phyloP scores from a whole-genome alignment of 1,139 yeast genomes.

The Diutina pseudorugosa region DNA sequence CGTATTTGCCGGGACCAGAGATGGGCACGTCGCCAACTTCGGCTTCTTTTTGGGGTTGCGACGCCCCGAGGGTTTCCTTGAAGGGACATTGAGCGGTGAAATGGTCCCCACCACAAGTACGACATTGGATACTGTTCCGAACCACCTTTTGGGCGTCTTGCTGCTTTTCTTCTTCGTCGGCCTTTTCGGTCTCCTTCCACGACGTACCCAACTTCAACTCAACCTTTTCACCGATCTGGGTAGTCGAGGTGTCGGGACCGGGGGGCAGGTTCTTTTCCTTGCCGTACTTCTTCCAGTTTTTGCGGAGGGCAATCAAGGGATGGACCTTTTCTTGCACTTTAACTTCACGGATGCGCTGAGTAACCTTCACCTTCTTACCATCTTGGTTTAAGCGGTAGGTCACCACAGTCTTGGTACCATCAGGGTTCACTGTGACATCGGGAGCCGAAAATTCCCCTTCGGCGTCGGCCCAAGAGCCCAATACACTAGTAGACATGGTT shows the following conservation, averaged over 20 bases:
- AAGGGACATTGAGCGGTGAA: slow-evolving; percentile 93
- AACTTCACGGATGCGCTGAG: slow-evolving; percentile 73
- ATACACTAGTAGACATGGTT: slow-evolving; percentile 14
- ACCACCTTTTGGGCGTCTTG: slow-evolving; percentile 36
- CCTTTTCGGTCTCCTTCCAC: slow-evolving; percentile 56
- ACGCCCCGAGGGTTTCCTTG: slow-evolving; percentile 73
- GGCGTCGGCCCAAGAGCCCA: slow-evolving; percentile 57
- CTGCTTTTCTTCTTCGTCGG: slow-evolving; percentile 40
- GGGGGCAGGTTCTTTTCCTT: slow-evolving; percentile 63
- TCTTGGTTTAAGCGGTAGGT: slow-evolving; percentile 65
- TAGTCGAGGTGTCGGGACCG: slow-evolving; percentile 82
- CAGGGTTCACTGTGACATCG: slow-evolving; percentile 63
- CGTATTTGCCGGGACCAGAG: slow-evolving; percentile 39
- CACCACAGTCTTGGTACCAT: slow-evolving; percentile 83
- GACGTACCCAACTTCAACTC: slow-evolving; percentile 55
- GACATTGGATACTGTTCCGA: slow-evolving; percentile 53
- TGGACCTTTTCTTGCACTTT: slow-evolving; percentile 74
- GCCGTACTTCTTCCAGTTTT: slow-evolving; percentile 65
- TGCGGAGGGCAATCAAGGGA: slow-evolving; percentile 61
- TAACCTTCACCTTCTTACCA: slow-evolving; percentile 78
- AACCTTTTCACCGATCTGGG: slow-evolving; percentile 83
- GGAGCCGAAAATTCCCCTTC: slow-evolving; percentile 56
- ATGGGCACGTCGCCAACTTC: slow-evolving; percentile 18
- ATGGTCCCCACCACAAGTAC: slow-evolving; percentile 85
- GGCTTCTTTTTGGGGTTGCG: slow-evolving; percentile 22